Evolutionary conservation across 78 protist species (phyloP).

Genomic region (Chrysochromulina tobinii): DNA sequence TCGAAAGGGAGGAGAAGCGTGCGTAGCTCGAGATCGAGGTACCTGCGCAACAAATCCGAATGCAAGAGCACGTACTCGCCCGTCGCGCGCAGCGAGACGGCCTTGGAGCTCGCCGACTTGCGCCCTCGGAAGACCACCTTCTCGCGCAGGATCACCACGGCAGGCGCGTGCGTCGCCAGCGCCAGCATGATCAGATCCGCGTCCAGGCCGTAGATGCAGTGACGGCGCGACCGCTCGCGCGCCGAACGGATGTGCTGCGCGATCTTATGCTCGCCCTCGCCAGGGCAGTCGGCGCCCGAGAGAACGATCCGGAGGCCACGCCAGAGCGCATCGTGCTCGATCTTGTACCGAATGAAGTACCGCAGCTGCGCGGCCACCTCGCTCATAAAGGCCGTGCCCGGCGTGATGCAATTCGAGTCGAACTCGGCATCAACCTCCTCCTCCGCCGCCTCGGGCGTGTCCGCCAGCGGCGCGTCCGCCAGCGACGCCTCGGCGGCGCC

Average conservation of each 20-base stretch:
- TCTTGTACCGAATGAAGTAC: conserved; percentile 44
- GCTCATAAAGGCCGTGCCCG: conserved; percentile 91
- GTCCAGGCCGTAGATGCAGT: conserved; percentile 92
- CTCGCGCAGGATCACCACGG: conserved; percentile 83
- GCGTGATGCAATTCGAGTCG: conserved; percentile 93
- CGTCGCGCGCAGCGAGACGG: background rate
- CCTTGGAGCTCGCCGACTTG: background rate
- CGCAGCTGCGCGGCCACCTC: conserved; percentile 35
- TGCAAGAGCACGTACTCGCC: conserved; percentile 63
- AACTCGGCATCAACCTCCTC: conserved; percentile 36
- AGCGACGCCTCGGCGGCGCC: background rate
- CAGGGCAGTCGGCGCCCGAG: conserved; percentile 8
- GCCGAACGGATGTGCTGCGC: conserved; percentile 84
- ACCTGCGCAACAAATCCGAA: conserved; percentile 61
- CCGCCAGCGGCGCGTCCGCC: background rate
- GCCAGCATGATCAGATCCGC: conserved; percentile 93
- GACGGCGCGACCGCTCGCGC: conserved; percentile 75
- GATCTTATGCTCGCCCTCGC: conserved; percentile 90
- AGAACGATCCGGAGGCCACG: conserved; percentile 37
- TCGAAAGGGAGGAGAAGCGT: background rate
- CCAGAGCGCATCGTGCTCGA: conserved; percentile 45
- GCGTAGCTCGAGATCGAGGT: conserved; percentile 62
- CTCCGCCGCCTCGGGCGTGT: background rate
- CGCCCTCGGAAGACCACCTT: conserved; percentile 30
- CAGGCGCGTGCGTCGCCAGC: conserved; percentile 91